Conservation (phyloP, 331 rosid genomes). For the Prunus yedoensis region DNA sequence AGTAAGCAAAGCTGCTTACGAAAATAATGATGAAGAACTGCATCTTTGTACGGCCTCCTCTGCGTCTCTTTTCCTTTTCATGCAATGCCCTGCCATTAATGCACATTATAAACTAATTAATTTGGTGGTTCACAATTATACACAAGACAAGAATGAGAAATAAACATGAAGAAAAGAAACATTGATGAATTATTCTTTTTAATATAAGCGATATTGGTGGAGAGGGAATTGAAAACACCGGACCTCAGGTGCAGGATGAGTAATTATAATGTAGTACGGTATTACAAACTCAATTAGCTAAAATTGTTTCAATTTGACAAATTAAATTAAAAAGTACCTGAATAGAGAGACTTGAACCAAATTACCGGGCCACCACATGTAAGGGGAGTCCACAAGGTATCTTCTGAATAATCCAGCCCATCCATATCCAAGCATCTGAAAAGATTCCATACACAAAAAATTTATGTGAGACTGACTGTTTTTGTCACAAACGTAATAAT, state of each 20-base stretch:
- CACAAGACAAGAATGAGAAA: too few relatives aligned
- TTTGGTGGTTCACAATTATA: too few relatives aligned
- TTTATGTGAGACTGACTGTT: too few relatives aligned
- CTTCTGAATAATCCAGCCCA: conserved; percentile 47
- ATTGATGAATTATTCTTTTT: too few relatives aligned
- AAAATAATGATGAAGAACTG: conserved; percentile 73
- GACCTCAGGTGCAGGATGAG: too few relatives aligned
- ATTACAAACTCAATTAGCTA: background rate
- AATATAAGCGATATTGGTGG: too few relatives aligned
- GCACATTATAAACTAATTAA: background rate
- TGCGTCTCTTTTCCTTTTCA: conserved; percentile 69
- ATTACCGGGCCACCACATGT: conserved; percentile 58
- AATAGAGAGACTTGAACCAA: conserved; percentile 50
- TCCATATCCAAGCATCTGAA: conserved; percentile 50
- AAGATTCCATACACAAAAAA: too few relatives aligned
- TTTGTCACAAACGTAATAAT: too few relatives aligned
- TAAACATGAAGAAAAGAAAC: too few relatives aligned
- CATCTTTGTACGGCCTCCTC: conserved; percentile 60
- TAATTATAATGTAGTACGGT: too few relatives aligned
- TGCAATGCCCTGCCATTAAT: conserved; percentile 67
- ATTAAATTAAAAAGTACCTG: conserved; percentile 18
- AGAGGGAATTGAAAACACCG: too few relatives aligned
- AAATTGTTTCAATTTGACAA: background rate
- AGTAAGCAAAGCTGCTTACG: conserved; percentile 61
- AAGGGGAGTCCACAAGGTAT: conserved; percentile 44